Base-by-base conservation (phyloP, 345 rosid species). In the Citrus unshiu region DNA sequence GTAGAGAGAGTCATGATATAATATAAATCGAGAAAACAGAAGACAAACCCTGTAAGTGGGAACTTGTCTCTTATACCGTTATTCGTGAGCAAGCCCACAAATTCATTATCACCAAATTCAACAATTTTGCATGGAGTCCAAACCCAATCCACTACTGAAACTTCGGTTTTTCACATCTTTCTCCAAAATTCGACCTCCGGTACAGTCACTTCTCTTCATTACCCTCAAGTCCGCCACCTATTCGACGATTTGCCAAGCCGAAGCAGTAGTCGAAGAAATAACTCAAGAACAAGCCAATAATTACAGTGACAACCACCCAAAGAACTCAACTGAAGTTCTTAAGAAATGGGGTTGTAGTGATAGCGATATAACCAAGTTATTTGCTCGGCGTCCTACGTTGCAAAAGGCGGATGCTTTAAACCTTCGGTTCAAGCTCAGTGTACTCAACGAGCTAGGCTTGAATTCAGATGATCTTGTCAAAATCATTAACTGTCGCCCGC, bases 281-380 rank as follows among this genome's bases (percentile, higher is more conserved):
- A 22, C 43, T 6, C 34, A 73, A 37, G 22, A 49, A 7, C 24
- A 72, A 58, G 30, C 22, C 7, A 19, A 22, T 22, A 59, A 59
- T 22, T n/a, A 16, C n/a, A 34, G 19, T 2, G 32, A 6, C 59
- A 19, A 27, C n/a, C 69, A 9, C 35, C 78, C 81, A 68, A 72
- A 64, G 24, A 67, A 81, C 84, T 74, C 91, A 1, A 1, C 81
- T 1, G 86, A 88, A 34, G 69, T 90, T 86, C 54, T 94, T n/a
- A 78, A 73, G 79, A 84, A 54, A 39, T 94, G 95, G 93, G 98
- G 98, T 51, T 93, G 98, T 86, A 85, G 60, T 21, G 95, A 91
- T 12, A 69, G 83, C 51, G 95, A 93, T 51, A 70, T 95, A 10
- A 80, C 80, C 2, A 82, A 83, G 82, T 76, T 95, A 35, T 82